These are phyloP conservation scores for Themeda triandra DNA, from an alignment of 176 grass and related monocot species.

Conservation along the genomic window DNA sequence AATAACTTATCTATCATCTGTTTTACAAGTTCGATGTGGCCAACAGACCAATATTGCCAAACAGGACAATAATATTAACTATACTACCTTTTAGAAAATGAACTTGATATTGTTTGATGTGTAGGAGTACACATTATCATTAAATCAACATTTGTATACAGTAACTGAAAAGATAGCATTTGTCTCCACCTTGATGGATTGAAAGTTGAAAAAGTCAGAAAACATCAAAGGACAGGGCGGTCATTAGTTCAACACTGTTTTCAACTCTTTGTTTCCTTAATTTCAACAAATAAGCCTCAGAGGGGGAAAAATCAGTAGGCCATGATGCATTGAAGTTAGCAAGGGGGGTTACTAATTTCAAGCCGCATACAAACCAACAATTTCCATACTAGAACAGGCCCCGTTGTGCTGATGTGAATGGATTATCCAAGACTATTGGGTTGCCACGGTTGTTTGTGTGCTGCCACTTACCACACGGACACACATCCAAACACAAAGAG, in stretches of 20 bases:
- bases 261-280: neutral
- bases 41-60: neutral
- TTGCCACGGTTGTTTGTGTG: neutral
- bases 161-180: neutral
- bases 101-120: neutral
- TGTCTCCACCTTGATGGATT: neutral
- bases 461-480: neutral
- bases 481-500: conserved; percentile 8
- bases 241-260: neutral
- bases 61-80: conserved; percentile 24
- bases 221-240: neutral
- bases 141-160: conserved; percentile 13
- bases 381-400: neutral
- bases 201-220: neutral
- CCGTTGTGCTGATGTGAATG: neutral
- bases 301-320: too few relatives aligned
- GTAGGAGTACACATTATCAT: neutral
- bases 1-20: neutral
- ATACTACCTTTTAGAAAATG: conserved; percentile 1
- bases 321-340: neutral
- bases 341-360: neutral
- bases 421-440: neutral
- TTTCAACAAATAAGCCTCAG: neutral
- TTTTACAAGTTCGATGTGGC: neutral
- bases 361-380: neutral